Conservation (phyloP, 371 early-diverging fungal species). For the Circinella umbellata region DNA sequence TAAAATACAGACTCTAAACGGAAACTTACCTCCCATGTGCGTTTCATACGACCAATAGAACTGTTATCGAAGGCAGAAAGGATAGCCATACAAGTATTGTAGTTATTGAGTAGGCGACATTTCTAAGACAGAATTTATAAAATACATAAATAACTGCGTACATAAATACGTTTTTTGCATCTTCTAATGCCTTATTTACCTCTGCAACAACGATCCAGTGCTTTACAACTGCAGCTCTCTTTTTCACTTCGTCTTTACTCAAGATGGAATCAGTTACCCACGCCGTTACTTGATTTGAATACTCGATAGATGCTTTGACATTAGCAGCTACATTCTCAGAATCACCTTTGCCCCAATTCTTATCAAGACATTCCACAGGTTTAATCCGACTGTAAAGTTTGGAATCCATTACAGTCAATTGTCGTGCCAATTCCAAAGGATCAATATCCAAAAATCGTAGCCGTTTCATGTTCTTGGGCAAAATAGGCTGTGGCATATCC, state of each 20-base stretch:
- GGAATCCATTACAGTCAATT: conserved; percentile 82
- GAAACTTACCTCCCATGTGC: conserved; percentile 74
- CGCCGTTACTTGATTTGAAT: conserved; percentile 78
- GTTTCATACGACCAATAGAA: conserved; percentile 85
- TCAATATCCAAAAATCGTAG: conserved; percentile 74
- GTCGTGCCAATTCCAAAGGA: conserved; percentile 85
- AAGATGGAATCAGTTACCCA: conserved; percentile 91
- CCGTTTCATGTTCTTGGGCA: conserved; percentile 72
- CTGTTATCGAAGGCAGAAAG: conserved; percentile 89
- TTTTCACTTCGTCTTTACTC: conserved; percentile 79
- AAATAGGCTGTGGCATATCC: conserved; percentile 72
- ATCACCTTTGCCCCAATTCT: conserved; percentile 78
- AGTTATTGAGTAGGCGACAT: conserved; percentile 85
- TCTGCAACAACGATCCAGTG: conserved; percentile 89
- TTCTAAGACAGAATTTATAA: conserved; percentile 25
- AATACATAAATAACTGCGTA: neutral
- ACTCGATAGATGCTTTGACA: conserved; percentile 68
- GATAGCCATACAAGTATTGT: conserved; percentile 90
- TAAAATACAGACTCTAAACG: neutral
- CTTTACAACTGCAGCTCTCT: conserved; percentile 74
- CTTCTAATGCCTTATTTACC: conserved; percentile 28
- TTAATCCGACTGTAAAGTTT: conserved; percentile 71
- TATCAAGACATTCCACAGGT: conserved; percentile 77
- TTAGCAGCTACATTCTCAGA: conserved; percentile 61
- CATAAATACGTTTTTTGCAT: too few species aligned